Base-by-base conservation (phyloP, 2,329 filamentous ascomycete species). In the Lojkania enalia region DNA sequence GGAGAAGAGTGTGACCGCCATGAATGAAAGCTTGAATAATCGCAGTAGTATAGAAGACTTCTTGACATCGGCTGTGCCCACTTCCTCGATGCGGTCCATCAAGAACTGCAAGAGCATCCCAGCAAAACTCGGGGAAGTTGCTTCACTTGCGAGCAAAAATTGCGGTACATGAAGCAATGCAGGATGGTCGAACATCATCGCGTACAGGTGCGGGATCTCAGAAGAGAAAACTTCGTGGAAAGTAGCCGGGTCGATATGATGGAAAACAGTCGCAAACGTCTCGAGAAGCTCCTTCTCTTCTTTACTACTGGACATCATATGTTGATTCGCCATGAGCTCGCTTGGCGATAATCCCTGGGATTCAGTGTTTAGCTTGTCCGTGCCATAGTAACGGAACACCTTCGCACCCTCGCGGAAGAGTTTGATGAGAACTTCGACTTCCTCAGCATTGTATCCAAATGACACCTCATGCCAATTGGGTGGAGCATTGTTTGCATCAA, bases 161-260 rank as follows among this genome's bases (percentile, higher is more conserved):
- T 99, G 94, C 5, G 94, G 92, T 44, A 99, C 88, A 69, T 99
- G 94, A 39, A 99, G 79, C 29, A 99, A 78, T 19, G 90, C 88
- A 2, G 90, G 90, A 70, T 99, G 94, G 66, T 97, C 90, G 66
- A 97, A 96, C 73, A 96, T 96, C 80, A 97, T 92, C 52, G 96
- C 87, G 68, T 99, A 97, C 27, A 99, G 82, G 69, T 90, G 89
- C 27, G 92, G 92, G 49, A 99, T 97, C 74, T 97, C 94, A 49
- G 91, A 89, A 66, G 96, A 89, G 69, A 99, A 99, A 30, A 99
- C 90, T 73, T 99, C 94, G 61, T 99, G 91, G 66, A 99, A 99
- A 0, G 92, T 96, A 9, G 95, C 94, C 2, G 94, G 94, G 64
- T 99, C 94, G 53, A 99, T 94, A 71, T 92, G 95, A 67, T 99